Percentiles rank a stretch among this genome's conserved stretches.
These are phyloP conservation scores for Streptanthus diversifolius DNA, from an alignment of 345 rosid genomes.

Conservation along the genomic window DNA sequence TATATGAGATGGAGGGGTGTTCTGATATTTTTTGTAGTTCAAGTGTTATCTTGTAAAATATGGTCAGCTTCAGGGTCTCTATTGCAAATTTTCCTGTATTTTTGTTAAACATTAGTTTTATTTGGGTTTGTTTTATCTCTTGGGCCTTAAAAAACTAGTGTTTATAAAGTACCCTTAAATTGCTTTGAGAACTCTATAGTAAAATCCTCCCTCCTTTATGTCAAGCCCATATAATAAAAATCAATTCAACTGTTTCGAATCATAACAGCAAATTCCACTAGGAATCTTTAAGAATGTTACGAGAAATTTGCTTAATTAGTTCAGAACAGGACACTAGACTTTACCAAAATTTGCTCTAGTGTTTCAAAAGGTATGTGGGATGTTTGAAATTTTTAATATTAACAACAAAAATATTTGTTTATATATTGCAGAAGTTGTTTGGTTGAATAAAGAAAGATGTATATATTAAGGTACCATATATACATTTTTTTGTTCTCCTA, in stretches of 20 bases:
- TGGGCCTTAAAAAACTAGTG: neutral
- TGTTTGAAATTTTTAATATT: neutral
- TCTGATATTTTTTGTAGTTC: neutral
- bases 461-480: neutral
- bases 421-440: neutral
- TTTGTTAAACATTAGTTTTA: neutral
- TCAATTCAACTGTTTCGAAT: neutral
- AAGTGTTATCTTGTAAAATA: neutral
- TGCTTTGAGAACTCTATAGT: neutral
- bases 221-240: neutral
- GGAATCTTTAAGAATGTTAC: too few species aligned
- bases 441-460: neutral
- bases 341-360: neutral
- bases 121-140: neutral
- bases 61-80: neutral
- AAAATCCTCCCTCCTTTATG: neutral
- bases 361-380: neutral
- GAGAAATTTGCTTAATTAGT: too few species aligned
- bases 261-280: neutral
- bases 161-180: neutral
- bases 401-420: neutral
- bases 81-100: neutral
- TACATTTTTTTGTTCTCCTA: neutral
- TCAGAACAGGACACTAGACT: neutral
- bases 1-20: neutral